A percentile compares a stretch with the other conserved stretches of the same genome.
Evolutionary conservation across 257 asterid species (phyloP).

Genomic region (Leptodermis oblonga): DNA sequence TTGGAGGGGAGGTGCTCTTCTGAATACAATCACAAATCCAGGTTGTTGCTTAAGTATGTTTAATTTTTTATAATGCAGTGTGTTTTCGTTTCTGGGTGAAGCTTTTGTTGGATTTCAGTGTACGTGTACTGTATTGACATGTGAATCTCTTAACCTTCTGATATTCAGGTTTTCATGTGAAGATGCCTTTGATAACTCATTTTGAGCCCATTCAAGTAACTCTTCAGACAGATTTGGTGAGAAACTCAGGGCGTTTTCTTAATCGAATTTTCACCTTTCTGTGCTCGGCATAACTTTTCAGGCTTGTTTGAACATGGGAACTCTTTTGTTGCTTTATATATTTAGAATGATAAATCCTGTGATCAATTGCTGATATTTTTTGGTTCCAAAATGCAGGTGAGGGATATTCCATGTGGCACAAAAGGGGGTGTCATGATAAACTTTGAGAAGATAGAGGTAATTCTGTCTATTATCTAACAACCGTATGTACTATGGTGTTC

Average conservation of each 20-base stretch:
- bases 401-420: slow-evolving; percentile 98
- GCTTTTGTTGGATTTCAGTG: slow-evolving; percentile 12
- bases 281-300: neutral
- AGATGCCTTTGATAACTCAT: slow-evolving; percentile 81
- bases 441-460: slow-evolving; percentile 94
- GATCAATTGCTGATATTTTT: slow-evolving; percentile 9
- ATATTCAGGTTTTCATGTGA: slow-evolving; percentile 77
- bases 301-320: neutral
- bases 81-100: neutral
- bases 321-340: neutral
- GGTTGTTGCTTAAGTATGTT: slow-evolving; percentile 36
- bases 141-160: slow-evolving; percentile 22
- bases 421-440: slow-evolving; percentile 96
- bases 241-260: slow-evolving; percentile 4
- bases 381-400: slow-evolving; percentile 56
- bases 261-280: neutral
- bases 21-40: slow-evolving; percentile 68
- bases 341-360: neutral
- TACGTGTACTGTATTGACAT: neutral
- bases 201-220: slow-evolving; percentile 99
- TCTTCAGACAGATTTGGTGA: slow-evolving; percentile 94
- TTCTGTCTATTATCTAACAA: neutral
- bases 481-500: neutral
- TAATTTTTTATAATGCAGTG: neutral
- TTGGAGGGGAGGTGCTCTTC: slow-evolving; percentile 99